Evolutionary conservation across 345 rosid species (phyloP).

Genomic region (Dipteronia dyeriana): DNA sequence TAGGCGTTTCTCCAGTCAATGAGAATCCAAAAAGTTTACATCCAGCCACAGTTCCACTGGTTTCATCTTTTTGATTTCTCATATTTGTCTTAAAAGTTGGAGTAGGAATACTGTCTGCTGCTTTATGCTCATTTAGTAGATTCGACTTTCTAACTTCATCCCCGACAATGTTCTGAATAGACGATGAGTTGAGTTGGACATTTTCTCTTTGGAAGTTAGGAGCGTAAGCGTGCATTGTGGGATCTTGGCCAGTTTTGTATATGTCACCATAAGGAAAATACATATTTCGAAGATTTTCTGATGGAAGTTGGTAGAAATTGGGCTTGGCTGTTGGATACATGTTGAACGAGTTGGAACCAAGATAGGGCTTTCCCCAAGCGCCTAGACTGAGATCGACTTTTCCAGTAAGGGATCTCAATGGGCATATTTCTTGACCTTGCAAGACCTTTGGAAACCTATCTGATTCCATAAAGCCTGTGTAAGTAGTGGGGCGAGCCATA

Average conservation of each 20-base stretch:
- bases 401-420: conserved; percentile 56
- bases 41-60: conserved; percentile 44
- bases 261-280: conserved; percentile 49
- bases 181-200: conserved; percentile 34
- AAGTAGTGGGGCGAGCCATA: conserved; percentile 39
- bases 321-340: conserved; percentile 50
- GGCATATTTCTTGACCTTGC: conserved; percentile 99
- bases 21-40: conserved; percentile 89
- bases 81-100: conserved; percentile 37
- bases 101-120: conserved; percentile 39
- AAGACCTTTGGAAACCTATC: conserved; percentile 81
- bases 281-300: conserved; percentile 46
- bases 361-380: conserved; percentile 52
- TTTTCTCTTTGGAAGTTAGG: conserved; percentile 42
- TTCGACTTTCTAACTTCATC: conserved; percentile 44
- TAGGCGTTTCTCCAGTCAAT: conserved; percentile 54
- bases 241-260: conserved; percentile 38
- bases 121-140: conserved; percentile 37
- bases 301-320: conserved; percentile 48
- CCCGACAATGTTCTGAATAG: conserved; percentile 29
- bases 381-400: conserved; percentile 55
- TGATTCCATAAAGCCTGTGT: conserved; percentile 61
- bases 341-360: conserved; percentile 45
- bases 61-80: conserved; percentile 39
- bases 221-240: conserved; percentile 31